Base-by-base conservation (phyloP, 495 filamentous ascomycete species). In the Cenococcum geophilum region DNA sequence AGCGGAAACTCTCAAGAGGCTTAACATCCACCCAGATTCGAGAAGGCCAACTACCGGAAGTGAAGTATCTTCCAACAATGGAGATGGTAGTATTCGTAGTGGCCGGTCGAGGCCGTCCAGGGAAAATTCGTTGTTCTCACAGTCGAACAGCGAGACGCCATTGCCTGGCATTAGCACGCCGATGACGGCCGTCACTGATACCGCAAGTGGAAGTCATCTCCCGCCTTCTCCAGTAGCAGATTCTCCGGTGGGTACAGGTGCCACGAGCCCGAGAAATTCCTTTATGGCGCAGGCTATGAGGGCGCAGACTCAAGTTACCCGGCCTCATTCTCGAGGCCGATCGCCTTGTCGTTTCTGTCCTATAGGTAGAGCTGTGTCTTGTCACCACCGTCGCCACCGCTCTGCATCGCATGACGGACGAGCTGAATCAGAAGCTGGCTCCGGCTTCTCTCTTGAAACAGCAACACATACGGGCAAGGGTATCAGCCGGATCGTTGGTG, bases 401-500 rank as follows among this genome's bases (percentile, higher is more conserved):
- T 21, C 60, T 2, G 55, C 36, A 21, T 63, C 64, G 25, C 37
- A 43, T 10, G 27, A 32, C 27, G 27, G 27, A 32, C 27, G 27
- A 32, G 51, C 59, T 1, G 50, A 35, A 42, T 20, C 64, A 4
- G 64, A 66, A 18, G 18, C 45, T 22, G 27, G 27, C 6, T 32
- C 27, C 2, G 27, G 27, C 14, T 20, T 49, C 9, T 12, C 45
- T 20, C 18, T 55, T 10, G 84, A 87, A 22, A 77, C 76, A 32
- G 82, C 81, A 1, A 58, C 87, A 1, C 75, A 78, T 23, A 85
- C 84, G 5, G 79, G 83, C 23, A 88, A 83, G 64, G 81, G 84
- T 11, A 76, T 88, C 25, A 75, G 77, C 16, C 84, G 86, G 34
- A 86, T 93, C 53, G 80, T 91, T 10, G 79, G 79, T 34, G 83